phyloP scores from a whole-genome alignment of 106 monocot species.

The Allium fistulosum region DNA sequence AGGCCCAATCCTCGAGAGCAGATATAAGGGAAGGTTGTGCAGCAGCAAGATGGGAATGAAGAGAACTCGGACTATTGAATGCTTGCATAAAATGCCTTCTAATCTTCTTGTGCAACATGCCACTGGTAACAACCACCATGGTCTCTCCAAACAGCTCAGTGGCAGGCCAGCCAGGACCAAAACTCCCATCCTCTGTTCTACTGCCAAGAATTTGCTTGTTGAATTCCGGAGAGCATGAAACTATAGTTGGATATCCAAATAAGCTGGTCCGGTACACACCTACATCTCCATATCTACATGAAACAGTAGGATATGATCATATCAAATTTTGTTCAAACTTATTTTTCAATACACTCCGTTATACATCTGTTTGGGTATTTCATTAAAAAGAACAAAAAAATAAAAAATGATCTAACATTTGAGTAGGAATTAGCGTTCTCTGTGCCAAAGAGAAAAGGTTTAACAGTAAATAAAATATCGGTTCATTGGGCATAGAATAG shows the following conservation, averaged over 20 bases:
- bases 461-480: no score
- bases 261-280: slow-evolving; percentile 27
- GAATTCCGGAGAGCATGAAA: slow-evolving; percentile 27
- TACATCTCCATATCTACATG: slow-evolving; percentile 25
- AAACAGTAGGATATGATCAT: background rate
- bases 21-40: slow-evolving; percentile 22
- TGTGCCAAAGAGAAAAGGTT: no score
- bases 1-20: slow-evolving; percentile 23
- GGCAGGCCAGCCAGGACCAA: slow-evolving; percentile 26
- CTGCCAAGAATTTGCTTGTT: slow-evolving; percentile 26
- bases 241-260: slow-evolving; percentile 24
- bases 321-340: no score
- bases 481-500: no score
- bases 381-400: no score
- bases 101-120: slow-evolving; percentile 21
- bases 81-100: slow-evolving; percentile 18
- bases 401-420: no score
- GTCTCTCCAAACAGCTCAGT: slow-evolving; percentile 20
- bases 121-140: slow-evolving; percentile 8
- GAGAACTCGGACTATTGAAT: slow-evolving; percentile 23
- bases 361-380: no score
- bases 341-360: no score
- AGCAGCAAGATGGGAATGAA: slow-evolving; percentile 15
- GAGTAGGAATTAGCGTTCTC: no score
- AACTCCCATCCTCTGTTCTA: slow-evolving; percentile 17